Percentiles rank a stretch among this genome's conserved stretches.
Conservation (phyloP, 352 stramenopile species). For the Phytophthora pistaciae region DNA sequence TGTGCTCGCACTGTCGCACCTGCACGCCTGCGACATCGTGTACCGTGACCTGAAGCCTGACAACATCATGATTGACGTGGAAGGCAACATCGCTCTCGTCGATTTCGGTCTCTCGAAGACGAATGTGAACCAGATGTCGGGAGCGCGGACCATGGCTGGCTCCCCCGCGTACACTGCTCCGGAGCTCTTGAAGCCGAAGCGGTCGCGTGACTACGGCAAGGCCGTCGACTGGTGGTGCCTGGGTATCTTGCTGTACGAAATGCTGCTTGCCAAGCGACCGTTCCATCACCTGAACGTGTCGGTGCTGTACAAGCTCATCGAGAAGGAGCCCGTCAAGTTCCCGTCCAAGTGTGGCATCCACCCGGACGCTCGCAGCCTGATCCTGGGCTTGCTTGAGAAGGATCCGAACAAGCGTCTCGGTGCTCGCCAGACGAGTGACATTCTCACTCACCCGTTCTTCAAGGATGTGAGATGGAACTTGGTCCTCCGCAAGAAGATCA, state of each 20-base stretch:
- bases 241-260: slow-evolving; percentile 93
- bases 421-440: slow-evolving; percentile 83
- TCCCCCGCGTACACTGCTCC: slow-evolving; percentile 86
- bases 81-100: slow-evolving; percentile 94
- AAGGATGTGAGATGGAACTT: slow-evolving; percentile 83
- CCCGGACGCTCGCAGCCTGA: slow-evolving; percentile 75
- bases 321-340: slow-evolving; percentile 91
- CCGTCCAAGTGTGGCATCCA: slow-evolving; percentile 76
- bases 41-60: slow-evolving; percentile 97
- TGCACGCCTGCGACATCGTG: slow-evolving; percentile 95
- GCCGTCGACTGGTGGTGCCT: slow-evolving; percentile 91
- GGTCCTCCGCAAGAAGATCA: slow-evolving; percentile 84
- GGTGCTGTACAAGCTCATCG: slow-evolving; percentile 92
- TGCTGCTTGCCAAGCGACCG: slow-evolving; percentile 91
- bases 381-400: slow-evolving; percentile 84
- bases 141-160: slow-evolving; percentile 86
- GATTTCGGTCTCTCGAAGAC: slow-evolving; percentile 96
- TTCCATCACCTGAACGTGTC: slow-evolving; percentile 94
- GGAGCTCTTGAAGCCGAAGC: slow-evolving; percentile 86
- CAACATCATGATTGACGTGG: slow-evolving; percentile 96
- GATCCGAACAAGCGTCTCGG: slow-evolving; percentile 85
- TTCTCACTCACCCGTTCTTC: slow-evolving; percentile 89
- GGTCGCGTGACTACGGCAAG: slow-evolving; percentile 88
- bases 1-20: slow-evolving; percentile 89
- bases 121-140: slow-evolving; percentile 87